Evolutionary conservation across 1,284 basidiomycete genomes (phyloP), one percentile per base, ranked within the genome.

Genomic region (Cryptococcus maquisensis): DNA sequence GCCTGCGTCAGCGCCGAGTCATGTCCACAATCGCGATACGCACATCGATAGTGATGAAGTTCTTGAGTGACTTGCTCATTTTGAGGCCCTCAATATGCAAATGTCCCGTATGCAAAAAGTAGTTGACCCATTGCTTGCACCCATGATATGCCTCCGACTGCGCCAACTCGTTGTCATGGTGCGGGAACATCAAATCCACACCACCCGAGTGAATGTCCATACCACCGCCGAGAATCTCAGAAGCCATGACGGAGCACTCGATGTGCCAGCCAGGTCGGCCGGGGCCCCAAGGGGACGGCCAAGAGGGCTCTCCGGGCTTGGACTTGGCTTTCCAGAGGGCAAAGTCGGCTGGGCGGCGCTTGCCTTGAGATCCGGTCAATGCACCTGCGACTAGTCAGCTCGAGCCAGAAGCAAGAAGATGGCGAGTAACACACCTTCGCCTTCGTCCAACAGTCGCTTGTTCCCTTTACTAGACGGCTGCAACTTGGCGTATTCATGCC

Each of bases 201-300:
- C 96, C 96, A 46, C 96, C 96, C 6, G 92, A 96, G 73, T 99
- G 96, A 61, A 99, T 94, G 76, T 98, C 96, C 85, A 99, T 93
- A 55, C 86, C 86, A 54, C 88, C 83, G 8, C 96, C 96, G 45
- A 98, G 81, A 47, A 99, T 82, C 38, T 87, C 93, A 55, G 86
- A 90, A 15, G 94, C 95, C 96, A 99, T 99, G 44, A 98, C 96
- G 10, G 91, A 95, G 79, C 96, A 99, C 75, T 99, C 96, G 56
- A 99, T 98, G 74, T 99, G 96, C 96, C 96, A 99, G 10, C 96
- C 96, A 1, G 96, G 96, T 52, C 96, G 83, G n/a, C 96, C 96
- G 38, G 81, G 80, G 26, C 96, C 96, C 96, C 96, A 99, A 6
- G 91, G 87, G 9, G 93, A 97, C 0, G 86, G 84, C 96, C 96